Evolutionary conservation across 129 eudicot genomes (phyloP).

Genomic region (Logfia minima): DNA sequence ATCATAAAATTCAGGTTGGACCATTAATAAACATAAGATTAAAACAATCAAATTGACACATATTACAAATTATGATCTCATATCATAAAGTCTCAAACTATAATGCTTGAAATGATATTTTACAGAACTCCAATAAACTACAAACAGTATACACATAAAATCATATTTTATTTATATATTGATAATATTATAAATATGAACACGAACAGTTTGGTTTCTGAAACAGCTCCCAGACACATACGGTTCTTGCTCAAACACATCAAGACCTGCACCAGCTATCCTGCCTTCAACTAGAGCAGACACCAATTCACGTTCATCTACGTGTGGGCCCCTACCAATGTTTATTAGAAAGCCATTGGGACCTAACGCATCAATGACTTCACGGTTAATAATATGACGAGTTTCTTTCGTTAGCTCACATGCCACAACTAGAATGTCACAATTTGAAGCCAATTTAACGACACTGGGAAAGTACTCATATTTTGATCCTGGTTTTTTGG

Average conservation of each 20-base stretch:
- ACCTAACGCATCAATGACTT: conserved; percentile 67
- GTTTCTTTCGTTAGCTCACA: conserved; percentile 68
- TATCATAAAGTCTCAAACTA: no score
- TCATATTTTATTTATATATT: no score
- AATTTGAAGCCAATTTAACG: conserved; percentile 63
- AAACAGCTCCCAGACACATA: no score
- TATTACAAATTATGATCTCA: no score
- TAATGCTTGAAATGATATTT: no score
- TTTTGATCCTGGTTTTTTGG: conserved; percentile 45
- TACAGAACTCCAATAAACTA: no score
- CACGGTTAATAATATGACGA: conserved; percentile 66
- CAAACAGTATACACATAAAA: no score
- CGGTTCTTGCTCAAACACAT: conserved; percentile 78
- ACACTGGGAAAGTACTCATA: conserved; percentile 61
- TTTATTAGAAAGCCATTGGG: conserved; percentile 66
- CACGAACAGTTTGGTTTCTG: no score
- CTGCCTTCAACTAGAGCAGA: conserved; percentile 76
- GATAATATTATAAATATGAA: no score
- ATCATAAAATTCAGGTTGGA: no score
- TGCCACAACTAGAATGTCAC: conserved; percentile 68
- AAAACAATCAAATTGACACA: no score
- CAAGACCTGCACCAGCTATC: conserved; percentile 88
- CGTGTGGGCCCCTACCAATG: conserved; percentile 75
- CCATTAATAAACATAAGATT: no score
- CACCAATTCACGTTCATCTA: conserved; percentile 71